Conservation (phyloP, 495 filamentous ascomycete species). For the Aspergillus bridgeri region DNA sequence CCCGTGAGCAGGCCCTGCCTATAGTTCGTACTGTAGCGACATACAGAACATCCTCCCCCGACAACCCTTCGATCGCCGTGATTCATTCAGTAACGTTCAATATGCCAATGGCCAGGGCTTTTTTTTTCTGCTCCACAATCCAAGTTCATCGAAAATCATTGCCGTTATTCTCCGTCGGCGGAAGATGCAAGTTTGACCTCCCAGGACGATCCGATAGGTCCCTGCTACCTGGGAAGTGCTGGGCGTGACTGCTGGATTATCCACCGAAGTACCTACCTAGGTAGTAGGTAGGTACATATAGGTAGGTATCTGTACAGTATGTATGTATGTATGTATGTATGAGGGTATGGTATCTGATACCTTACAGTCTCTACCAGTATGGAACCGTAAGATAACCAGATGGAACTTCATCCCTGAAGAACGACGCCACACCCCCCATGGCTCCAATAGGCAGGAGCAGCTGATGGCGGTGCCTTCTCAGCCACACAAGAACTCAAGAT, state of each 20-base stretch:
- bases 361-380: too few species aligned
- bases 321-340: too few species aligned
- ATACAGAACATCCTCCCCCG: background rate
- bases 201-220: background rate
- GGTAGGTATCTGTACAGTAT: too few species aligned
- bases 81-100: background rate
- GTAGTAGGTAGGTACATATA: background rate
- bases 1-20: background rate
- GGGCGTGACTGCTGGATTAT: too few species aligned
- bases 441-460: background rate
- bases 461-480: conserved; percentile 1
- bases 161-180: background rate
- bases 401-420: background rate
- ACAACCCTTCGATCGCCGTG: background rate
- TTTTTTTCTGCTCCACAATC: background rate
- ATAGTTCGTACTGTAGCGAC: background rate
- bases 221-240: background rate
- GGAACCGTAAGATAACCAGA: background rate
- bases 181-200: background rate
- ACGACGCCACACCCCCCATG: background rate
- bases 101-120: background rate
- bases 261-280: background rate
- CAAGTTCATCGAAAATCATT: background rate
- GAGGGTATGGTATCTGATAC: background rate
- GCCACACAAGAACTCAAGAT: background rate